These are phyloP conservation scores for Dictyostelium purpureum DNA, from an alignment of 78 protist genomes.

Conservation along the genomic window DNA sequence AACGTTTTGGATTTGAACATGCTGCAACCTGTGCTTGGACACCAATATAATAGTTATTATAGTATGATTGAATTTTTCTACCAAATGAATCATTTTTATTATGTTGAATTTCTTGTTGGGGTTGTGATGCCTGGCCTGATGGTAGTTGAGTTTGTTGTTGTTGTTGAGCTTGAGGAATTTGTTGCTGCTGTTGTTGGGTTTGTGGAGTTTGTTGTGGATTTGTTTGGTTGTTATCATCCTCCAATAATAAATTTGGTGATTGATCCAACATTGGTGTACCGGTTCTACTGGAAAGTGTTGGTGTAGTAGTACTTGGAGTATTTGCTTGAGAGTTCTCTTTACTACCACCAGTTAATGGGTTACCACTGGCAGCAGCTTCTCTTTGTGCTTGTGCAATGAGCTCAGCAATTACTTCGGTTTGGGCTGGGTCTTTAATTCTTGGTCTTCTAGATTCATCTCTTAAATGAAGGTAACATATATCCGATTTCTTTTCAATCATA, in stretches of 20 bases:
- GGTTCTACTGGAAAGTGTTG: not conserved
- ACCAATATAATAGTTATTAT: constrained; percentile 3
- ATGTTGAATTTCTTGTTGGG: not conserved
- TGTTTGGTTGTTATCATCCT: not conserved
- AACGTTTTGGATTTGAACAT: constrained; percentile 34
- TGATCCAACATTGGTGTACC: not conserved
- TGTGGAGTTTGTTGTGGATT: not conserved
- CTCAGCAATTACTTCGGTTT: constrained; percentile 2
- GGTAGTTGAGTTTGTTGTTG: not conserved
- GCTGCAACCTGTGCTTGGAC: constrained; percentile 40
- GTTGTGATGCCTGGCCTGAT: not conserved
- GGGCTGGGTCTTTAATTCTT: constrained; percentile 34
- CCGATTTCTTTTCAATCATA: constrained; percentile 38
- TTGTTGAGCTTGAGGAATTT: not conserved
- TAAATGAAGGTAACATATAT: constrained; percentile 40
- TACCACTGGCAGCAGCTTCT: not conserved
- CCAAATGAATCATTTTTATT: not conserved
- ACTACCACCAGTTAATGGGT: not conserved
- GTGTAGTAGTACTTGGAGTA: constrained; percentile 39
- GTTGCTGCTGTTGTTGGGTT: not conserved
- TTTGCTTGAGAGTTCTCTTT: not conserved
- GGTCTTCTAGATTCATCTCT: constrained; percentile 63
- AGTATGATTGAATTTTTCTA: constrained; percentile 22
- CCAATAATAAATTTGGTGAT: not conserved
- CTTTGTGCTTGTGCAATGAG: constrained; percentile 27